These are phyloP conservation scores for Salvia sclarea DNA, from an alignment of 305 asterid genomes.

Conservation along the genomic window DNA sequence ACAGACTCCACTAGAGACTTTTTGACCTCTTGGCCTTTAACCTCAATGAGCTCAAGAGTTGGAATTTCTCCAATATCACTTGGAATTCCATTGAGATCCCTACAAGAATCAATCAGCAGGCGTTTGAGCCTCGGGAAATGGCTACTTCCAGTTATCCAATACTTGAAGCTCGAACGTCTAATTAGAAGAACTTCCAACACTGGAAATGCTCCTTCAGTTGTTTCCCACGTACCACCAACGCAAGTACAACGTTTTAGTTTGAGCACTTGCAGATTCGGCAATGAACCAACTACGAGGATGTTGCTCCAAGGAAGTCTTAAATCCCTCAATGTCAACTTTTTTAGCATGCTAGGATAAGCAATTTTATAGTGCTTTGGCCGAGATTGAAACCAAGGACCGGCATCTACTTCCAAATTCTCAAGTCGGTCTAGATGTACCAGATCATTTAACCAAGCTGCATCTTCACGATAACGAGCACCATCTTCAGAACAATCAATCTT, in stretches of 20 bases:
- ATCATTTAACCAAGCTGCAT: background rate
- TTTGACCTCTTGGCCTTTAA: background rate
- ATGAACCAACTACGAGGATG: no score
- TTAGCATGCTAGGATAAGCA: background rate
- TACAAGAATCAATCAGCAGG: no score
- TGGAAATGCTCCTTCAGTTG: no score
- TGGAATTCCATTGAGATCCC: no score
- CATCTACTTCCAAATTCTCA: background rate
- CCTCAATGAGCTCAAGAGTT: conserved; percentile 30
- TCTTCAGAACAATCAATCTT: background rate
- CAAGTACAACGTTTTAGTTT: conserved; percentile 15
- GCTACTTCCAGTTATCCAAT: no score
- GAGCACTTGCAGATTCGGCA: conserved; percentile 37
- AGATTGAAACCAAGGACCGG: background rate
- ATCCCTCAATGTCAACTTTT: background rate
- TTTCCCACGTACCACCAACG: conserved; percentile 17
- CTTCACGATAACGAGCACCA: no score
- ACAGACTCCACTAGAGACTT: conserved; percentile 19
- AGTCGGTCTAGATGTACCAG: background rate
- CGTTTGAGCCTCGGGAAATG: no score
- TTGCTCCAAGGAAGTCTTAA: background rate
- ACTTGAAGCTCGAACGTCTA: no score
- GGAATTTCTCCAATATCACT: conserved; percentile 24
- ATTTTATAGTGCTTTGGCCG: background rate
- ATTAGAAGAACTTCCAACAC: no score